Evolutionary conservation across 768 basidiomycete species (phyloP), one percentile per base, ranked within the genome.

Genomic region (Scleroderma bovista): DNA sequence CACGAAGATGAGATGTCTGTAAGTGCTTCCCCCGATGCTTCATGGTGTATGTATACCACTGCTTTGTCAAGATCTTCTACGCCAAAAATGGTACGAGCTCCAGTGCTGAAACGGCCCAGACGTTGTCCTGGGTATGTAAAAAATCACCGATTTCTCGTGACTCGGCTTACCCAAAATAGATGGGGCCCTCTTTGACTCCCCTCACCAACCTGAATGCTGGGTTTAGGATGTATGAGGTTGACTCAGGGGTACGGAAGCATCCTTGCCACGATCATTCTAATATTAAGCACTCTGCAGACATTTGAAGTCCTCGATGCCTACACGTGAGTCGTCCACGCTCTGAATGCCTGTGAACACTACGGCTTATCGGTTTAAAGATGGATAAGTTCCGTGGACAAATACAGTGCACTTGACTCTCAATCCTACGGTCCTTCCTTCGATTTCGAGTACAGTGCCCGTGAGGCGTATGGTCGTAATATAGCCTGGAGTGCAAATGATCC

Each of bases 301-400:
- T 89, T 87, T 57, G 86, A 90, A 29, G 76, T 90, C 43, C 48
- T 88, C 49, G 86, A 90, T 56, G 85, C 86, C 2, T 78, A 86
- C 60, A 90, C 88, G 83, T 86, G 62, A 65, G 80, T 69, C 10
- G 38, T 33, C 19, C 50, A 4, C 20, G 23, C 36, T 36, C 26
- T 5, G 46, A 29, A 42, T 12, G 23, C 13, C 29, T 43, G 40
- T 46, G 15, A 16, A 24, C 31, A 29, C 48, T 34, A 13, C 31
- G 29, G 46, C 13, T 50, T 6, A 39, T 38, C 11, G 46, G 23
- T 20, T 6, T 49, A 40, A 57, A 88, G 86, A 7, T 89, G 85
- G 79, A 75, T 69, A 53, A 73, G 75, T 50, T 79, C 85, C 57
- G 86, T 88, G 43, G 72, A 72, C 50, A 60, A 77, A 0, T 89